Evolutionary conservation across 805 yeast species (phyloP), one percentile per base, ranked within the genome.

Genomic region (Phaffomyces thermotolerans): DNA sequence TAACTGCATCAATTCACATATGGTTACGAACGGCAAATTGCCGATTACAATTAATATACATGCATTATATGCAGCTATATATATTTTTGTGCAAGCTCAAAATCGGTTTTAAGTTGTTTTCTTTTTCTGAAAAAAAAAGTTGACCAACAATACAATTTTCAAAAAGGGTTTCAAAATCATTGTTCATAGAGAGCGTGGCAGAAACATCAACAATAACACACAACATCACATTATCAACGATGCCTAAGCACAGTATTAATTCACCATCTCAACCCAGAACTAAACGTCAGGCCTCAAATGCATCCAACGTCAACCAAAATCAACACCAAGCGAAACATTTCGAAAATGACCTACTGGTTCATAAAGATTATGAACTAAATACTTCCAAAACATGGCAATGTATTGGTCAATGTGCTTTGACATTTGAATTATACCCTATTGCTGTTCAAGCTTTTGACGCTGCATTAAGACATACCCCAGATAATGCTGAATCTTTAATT

Each of bases 381-480:
- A 43, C 55, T 5, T 43, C 52, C 4, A 36, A 51, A 25, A 54
- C 58, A 4, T 56, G 59, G 59, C 37, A 37, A 23, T 45, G 47
- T 35, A 54, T 56, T 15, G 59, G 53, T 1, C 45, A 46, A 33
- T 56, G 59, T 34, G 59, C 59, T 8, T 25, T 45, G n/a, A 35
- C 54, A 3, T 42, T 56, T 18, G 50, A 52, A 7, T 40, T 45
- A 6, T 47, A 48, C 34, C 44, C 45, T 7, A 6, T 50, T 5
- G 57, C 58, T 8, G 47, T 54, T 1, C 45, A 52, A 34, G 52
- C 57, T 1, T 56, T 42, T 38, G 59, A 56, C 25, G 39, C 53
- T 3, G 50, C 60, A 1, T 40, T 56, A 8, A 51, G 52, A 38
- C 53, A 52, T 46, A 36, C 39, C 2, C 61, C 61, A 8, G 60